Conservation (phyloP, 331 rosid genomes). For the Acacia concinna region DNA sequence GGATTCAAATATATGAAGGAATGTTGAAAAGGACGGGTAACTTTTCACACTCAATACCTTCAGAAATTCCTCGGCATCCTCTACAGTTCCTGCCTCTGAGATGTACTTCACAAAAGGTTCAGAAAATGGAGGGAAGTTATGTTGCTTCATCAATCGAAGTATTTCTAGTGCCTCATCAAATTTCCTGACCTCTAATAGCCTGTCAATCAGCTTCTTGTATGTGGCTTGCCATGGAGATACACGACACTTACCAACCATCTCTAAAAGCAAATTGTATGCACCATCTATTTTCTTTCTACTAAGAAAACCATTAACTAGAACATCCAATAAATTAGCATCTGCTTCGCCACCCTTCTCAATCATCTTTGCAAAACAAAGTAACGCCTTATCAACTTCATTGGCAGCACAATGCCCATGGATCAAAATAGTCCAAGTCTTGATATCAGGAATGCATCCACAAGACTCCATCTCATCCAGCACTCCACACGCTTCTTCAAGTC, state of each 20-base stretch:
- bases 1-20: conserved; percentile 59
- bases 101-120: conserved; percentile 62
- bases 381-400: conserved; percentile 60
- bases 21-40: conserved; percentile 61
- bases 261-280: conserved; percentile 57
- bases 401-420: conserved; percentile 82
- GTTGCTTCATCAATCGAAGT: conserved; percentile 65
- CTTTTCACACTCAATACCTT: conserved; percentile 60
- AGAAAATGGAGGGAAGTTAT: conserved; percentile 55
- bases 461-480: conserved; percentile 78
- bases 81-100: conserved; percentile 78
- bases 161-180: conserved; percentile 75
- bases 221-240: conserved; percentile 80
- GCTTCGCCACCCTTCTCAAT: conserved; percentile 51
- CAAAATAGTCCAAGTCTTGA: conserved; percentile 88
- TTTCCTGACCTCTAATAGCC: conserved; percentile 53
- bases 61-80: conserved; percentile 69
- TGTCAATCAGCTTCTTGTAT: conserved; percentile 57
- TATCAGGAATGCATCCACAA: conserved; percentile 71
- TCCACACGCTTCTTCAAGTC: conserved; percentile 68
- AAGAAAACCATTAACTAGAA: conserved; percentile 61
- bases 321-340: conserved; percentile 72
- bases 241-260: conserved; percentile 47
- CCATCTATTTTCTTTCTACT: conserved; percentile 50
- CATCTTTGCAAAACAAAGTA: conserved; percentile 68